Percentiles rank a stretch among this genome's conserved stretches.
Evolutionary conservation across 768 basidiomycete species (phyloP).

Genomic region (Pholiota microspora): DNA sequence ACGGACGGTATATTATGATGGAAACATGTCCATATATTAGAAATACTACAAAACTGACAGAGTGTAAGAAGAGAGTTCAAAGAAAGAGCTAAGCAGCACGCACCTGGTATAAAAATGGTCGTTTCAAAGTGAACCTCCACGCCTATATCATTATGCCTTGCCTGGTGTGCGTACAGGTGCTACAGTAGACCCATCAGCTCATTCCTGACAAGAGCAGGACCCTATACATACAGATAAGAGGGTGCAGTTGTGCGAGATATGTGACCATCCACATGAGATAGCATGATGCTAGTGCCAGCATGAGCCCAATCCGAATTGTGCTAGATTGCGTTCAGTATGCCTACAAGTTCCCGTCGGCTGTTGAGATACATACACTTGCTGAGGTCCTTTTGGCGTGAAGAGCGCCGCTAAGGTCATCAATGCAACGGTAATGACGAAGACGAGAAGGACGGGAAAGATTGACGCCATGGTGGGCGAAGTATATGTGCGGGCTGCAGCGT

Average conservation of each 20-base stretch:
- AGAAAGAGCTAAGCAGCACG: background rate
- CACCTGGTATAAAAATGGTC: conserved; percentile 33
- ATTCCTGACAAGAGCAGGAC: background rate
- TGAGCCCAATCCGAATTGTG: conserved; percentile 74
- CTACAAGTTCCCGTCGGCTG: background rate
- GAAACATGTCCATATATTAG: conserved; percentile 24
- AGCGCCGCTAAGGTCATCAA: conserved; percentile 67
- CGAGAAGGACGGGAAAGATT: conserved; percentile 63
- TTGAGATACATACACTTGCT: conserved; percentile 72
- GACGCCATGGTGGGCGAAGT: conserved; percentile 54
- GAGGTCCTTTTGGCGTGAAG: conserved; percentile 79
- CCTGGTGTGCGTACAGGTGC: conserved; percentile 21
- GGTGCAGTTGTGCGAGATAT: conserved; percentile 93
- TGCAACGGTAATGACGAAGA: conserved; percentile 61
- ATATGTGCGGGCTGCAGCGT: background rate
- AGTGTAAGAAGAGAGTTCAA: conserved; percentile 1
- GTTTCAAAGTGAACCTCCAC: background rate
- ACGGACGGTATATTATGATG: conserved; percentile 16
- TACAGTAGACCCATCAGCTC: conserved; percentile 5
- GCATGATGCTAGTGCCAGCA: conserved; percentile 78
- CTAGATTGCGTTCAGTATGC: conserved; percentile 37
- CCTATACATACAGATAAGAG: conserved; percentile 73
- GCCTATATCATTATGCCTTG: conserved; percentile 11
- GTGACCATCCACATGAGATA: conserved; percentile 98
- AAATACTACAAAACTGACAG: conserved; percentile 27